A percentile compares a stretch with the other conserved stretches of the same genome.
These are phyloP conservation scores for Taiozyma onychis DNA, from an alignment of 1,139 yeast species.

Conservation along the genomic window DNA sequence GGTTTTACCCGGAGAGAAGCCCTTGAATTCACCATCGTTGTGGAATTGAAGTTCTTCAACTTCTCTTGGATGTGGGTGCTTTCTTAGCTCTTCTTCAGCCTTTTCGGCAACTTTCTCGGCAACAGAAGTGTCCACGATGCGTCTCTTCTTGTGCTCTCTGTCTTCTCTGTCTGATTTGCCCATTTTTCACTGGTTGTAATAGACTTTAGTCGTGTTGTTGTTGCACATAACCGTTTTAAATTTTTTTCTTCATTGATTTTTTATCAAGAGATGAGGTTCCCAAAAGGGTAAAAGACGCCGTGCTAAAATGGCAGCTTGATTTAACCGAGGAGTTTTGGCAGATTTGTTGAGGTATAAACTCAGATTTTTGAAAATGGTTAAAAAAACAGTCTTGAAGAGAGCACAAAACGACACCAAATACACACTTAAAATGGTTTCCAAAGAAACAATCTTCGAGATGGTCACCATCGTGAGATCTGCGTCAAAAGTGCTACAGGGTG, in stretches of 20 bases:
- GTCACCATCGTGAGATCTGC: neutral
- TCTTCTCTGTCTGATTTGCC: conserved; percentile 14
- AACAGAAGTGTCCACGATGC: conserved; percentile 38
- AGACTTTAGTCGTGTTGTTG: neutral
- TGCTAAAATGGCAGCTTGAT: neutral
- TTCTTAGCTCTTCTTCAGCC: conserved; percentile 40
- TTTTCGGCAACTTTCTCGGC: conserved; percentile 53
- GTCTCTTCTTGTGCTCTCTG: conserved; percentile 37
- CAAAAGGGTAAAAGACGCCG: neutral
- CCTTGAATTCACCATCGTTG: conserved; percentile 50
- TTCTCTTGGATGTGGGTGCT: conserved; percentile 26
- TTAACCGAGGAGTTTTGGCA: neutral
- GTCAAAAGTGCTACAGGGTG: neutral
- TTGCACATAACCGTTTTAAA: neutral
- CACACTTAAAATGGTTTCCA: neutral
- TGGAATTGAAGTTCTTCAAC: conserved; percentile 31
- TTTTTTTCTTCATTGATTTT: neutral
- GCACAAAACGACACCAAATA: neutral
- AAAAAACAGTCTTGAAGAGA: neutral
- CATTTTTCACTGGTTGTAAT: neutral
- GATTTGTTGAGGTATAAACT: neutral
- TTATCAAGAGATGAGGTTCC: neutral
- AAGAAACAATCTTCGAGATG: neutral
- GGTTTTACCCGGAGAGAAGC: conserved; percentile 57
- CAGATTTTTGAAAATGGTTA: neutral